Evolutionary conservation across 768 basidiomycete genomes (phyloP).

Genomic region (Coprinellus micaceus): DNA sequence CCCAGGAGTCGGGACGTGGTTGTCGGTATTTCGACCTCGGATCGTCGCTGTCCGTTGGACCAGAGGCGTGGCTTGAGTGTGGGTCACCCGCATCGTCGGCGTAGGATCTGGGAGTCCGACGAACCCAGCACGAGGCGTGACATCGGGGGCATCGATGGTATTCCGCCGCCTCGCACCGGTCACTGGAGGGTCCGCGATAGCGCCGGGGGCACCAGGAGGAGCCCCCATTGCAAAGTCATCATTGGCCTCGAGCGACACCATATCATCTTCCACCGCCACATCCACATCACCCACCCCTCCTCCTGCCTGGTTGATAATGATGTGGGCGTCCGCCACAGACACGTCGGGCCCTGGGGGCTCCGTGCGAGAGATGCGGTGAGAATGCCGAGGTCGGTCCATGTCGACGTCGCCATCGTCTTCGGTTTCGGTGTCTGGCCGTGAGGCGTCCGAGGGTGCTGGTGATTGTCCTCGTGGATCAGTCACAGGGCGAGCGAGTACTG

Average conservation of each 20-base stretch:
- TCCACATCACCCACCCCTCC: constrained; percentile 19
- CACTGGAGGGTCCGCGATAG: constrained; percentile 40
- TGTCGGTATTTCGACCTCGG: constrained; percentile 11
- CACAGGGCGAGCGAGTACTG: constrained; percentile 61
- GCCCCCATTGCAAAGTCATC: constrained; percentile 90
- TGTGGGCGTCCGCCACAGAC: constrained; percentile 34
- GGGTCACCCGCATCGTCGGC: background rate
- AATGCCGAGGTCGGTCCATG: constrained; percentile 33
- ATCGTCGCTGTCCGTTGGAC: constrained; percentile 28
- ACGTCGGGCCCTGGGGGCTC: constrained; percentile 26
- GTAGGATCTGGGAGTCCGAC: constrained; percentile 45
- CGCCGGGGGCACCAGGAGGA: constrained; percentile 85
- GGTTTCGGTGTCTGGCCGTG: constrained; percentile 69
- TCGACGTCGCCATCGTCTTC: constrained; percentile 71
- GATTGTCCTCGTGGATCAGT: constrained; percentile 15
- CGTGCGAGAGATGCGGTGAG: constrained; percentile 16
- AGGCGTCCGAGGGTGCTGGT: constrained; percentile 35
- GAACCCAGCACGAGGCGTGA: constrained; percentile 61
- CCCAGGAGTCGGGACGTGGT: background rate
- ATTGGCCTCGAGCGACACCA: constrained; percentile 74
- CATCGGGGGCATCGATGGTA: constrained; percentile 45
- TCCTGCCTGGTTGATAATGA: constrained; percentile 40
- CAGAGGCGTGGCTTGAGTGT: background rate
- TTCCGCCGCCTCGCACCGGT: constrained; percentile 23
- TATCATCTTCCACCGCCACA: constrained; percentile 65